Evolutionary conservation across 805 yeast genomes (phyloP), one percentile per base, ranked within the genome.

Genomic region (Saccharomycopsis vini): DNA sequence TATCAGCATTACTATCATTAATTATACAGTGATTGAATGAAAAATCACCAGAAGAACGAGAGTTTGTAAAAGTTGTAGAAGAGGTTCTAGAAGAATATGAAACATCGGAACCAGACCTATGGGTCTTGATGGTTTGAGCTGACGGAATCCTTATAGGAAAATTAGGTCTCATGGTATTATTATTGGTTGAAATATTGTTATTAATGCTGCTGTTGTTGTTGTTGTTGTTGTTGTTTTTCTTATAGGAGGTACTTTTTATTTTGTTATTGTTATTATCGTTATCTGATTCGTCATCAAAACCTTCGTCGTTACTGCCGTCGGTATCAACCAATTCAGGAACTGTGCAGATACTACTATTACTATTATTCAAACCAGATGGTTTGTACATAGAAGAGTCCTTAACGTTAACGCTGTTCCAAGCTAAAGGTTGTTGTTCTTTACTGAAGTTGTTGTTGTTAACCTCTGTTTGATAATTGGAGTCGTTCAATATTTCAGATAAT

Each of bases 281-380:
- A 30, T 30, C 38, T 15, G 30, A 22, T 3, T 29, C 45, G 12
- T 43, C 46, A 19, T 43, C 42, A 21, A 19, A 18, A 2, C 19
- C 32, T n/a, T 43, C 42, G 23, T 40, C 42, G 39, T 24, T 40
- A 33, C 44, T 45, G 22, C n/a, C 31, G 10, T 42, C 41, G 20
- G 30, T 33, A 31, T 46, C 44, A 18, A 47, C 40, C 28, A 40
- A 40, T 19, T 39, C 39, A 4, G 48, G 48, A 29, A 31, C 36
- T 5, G 40, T 18, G 10, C 10, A 6, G 10, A 7, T 24, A 24
- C 28, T 24, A 7, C 10, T 24, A 24, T 24, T 10, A 10, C 6
- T 24, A 24, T 6, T 24, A 24, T n/a, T n/a, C n/a, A n/a, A n/a
- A n/a, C n/a, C n/a, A n/a, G n/a, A n/a, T n/a, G n/a, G n/a, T n/a